These are phyloP conservation scores for Globisporangium cystogenes DNA, from an alignment of 352 stramenopile genomes.

Conservation along the genomic window DNA sequence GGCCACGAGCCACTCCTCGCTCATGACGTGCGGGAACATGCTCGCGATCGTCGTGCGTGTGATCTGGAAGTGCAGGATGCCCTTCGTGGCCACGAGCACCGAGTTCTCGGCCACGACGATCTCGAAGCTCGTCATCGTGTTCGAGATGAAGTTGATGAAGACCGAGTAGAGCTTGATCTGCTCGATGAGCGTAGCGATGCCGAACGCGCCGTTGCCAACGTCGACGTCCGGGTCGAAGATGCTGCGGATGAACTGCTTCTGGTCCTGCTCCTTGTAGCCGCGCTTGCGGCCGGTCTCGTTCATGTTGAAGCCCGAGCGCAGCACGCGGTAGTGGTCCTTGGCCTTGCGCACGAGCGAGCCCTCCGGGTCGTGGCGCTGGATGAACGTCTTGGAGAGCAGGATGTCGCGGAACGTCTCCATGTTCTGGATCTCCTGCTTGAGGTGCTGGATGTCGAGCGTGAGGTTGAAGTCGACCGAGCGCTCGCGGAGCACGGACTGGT, in stretches of 20 bases:
- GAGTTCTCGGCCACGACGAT: conserved; percentile 25
- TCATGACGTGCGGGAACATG: conserved; percentile 38
- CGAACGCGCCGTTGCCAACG: conserved; percentile 22
- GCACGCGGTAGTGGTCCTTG: conserved; percentile 19
- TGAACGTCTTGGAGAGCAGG: conserved; percentile 16
- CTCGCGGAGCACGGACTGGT: conserved; percentile 19
- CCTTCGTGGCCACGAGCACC: conserved; percentile 27
- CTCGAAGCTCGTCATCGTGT: conserved; percentile 22
- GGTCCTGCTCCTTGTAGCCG: conserved; percentile 15
- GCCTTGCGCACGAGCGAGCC: conserved; percentile 23
- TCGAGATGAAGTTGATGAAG: conserved; percentile 30
- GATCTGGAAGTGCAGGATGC: conserved; percentile 32
- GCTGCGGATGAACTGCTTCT: conserved; percentile 28
- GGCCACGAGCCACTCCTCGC: conserved; percentile 28
- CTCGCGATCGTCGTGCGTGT: conserved; percentile 34
- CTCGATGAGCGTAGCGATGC: conserved; percentile 29
- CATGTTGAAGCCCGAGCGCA: conserved; percentile 15
- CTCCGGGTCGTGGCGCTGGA: conserved; percentile 14
- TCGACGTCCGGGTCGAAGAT: conserved; percentile 31
- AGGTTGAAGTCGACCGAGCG: conserved; percentile 27
- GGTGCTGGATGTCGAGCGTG: conserved; percentile 28
- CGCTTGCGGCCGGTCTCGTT: conserved; percentile 10
- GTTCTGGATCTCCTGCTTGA: conserved; percentile 32
- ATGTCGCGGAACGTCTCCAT: conserved; percentile 22
- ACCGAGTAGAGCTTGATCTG: conserved; percentile 39